Conservation (phyloP, 331 rosid species). For the Quercus lobata region DNA sequence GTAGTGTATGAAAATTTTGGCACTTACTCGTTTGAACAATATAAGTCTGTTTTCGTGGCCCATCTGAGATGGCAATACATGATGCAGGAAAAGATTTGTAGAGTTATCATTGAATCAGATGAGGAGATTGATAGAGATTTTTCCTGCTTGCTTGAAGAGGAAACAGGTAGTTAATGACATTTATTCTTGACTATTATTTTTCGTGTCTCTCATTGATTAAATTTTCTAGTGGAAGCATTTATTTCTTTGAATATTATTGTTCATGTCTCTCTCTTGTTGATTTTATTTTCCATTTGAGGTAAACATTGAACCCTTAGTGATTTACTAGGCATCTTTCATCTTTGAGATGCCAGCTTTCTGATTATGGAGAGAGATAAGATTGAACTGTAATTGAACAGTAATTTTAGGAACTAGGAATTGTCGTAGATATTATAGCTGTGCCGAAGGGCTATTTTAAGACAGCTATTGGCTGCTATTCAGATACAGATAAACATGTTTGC, state of each 20-base stretch:
- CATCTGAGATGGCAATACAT: slow-evolving; percentile 30
- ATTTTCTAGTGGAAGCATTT: background rate
- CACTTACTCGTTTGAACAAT: slow-evolving; percentile 13
- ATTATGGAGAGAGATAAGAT: background rate
- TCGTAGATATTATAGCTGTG: background rate
- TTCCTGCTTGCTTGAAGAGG: slow-evolving; percentile 60
- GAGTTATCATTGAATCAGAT: slow-evolving; percentile 75
- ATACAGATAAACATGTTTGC: background rate
- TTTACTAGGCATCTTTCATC: background rate
- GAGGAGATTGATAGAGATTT: slow-evolving; percentile 68
- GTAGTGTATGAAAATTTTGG: slow-evolving; percentile 13
- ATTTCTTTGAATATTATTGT: background rate
- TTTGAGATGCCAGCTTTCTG: background rate
- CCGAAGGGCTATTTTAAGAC: background rate
- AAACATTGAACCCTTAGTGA: background rate
- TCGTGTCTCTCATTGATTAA: too few species aligned
- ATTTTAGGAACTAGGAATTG: background rate
- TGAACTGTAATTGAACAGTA: background rate
- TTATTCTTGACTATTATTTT: background rate
- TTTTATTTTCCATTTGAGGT: background rate
- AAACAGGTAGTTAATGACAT: slow-evolving; percentile 50
- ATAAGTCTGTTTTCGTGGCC: background rate
- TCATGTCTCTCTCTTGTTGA: too few species aligned
- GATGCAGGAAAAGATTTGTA: slow-evolving; percentile 49
- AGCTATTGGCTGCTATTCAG: background rate